Evolutionary conservation across 2,329 filamentous ascomycete species (phyloP), one percentile per base, ranked within the genome.

Genomic region (Aspergillus sp.): DNA sequence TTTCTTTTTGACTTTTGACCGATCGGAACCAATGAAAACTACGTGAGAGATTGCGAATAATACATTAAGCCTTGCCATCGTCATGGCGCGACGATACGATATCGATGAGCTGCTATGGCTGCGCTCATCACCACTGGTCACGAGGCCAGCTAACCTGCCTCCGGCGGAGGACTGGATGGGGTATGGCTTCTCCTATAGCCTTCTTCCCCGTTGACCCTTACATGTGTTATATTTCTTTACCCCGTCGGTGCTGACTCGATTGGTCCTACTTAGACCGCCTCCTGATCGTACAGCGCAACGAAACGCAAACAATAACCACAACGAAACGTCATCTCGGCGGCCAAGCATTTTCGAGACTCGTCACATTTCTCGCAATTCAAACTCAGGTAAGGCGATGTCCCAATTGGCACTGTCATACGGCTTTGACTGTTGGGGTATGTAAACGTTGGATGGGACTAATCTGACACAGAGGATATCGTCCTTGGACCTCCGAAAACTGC

Each of bases 161-260:
- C 89, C 91, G 24, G 84, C 89, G 62, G 91, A 96, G 78, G 91
- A 96, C 80, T 98, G 93, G 93, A 96, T 97, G 91, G 92, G 93
- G 89, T 96, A 81, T 42, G 45, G 11, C 9, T 4, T 34, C 39
- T 34, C 17, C 20, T 9, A 13, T 42, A 11, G 8, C 4, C n/a
- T 34, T 27, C 4, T 19, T 13, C 27, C 7, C 41, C 8, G 19
- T 17, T 30, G 9, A 11, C 27, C 1, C 7, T 41, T 15, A 15
- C 33, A 33, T 24, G 5, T 47, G 15, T 41, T 48, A 20, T 51
- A 19, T 30, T 11, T 42, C 48, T 37, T 50, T 54, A 49, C 24
- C 19, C 12, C 57, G 48, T 42, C 53, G 58, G 64, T 55, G 60
- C 68, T 69, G 54, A 71, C 58, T 52, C 53, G 49, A 49, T 54